Evolutionary conservation across 805 yeast species (phyloP).

Genomic region (Naumovozyma castellii): DNA sequence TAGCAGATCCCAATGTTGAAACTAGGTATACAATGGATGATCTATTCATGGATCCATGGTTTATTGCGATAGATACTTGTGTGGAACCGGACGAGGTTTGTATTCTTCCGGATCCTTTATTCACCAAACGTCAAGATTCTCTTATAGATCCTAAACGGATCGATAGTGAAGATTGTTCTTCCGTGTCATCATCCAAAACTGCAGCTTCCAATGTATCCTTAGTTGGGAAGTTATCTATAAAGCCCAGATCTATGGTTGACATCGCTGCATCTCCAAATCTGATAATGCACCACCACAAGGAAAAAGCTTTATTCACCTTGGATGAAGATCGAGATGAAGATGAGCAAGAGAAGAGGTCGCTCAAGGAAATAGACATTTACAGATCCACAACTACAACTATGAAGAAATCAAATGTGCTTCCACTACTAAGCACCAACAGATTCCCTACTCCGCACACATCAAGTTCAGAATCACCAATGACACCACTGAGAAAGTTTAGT

Average conservation of each 20-base stretch:
- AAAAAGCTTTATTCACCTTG: conserved; percentile 7
- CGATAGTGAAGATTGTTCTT: neutral
- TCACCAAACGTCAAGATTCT: neutral
- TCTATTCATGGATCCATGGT: conserved; percentile 58
- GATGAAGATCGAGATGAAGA: conserved; percentile 7
- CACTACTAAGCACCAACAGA: too few species aligned
- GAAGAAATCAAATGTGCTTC: neutral
- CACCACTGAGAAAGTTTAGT: neutral
- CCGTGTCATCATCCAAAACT: neutral
- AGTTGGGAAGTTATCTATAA: neutral
- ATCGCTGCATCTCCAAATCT: conserved; percentile 13
- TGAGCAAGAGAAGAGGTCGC: neutral
- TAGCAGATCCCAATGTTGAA: conserved; percentile 52
- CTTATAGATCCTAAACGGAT: too few species aligned
- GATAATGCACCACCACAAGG: neutral
- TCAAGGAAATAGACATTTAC: neutral
- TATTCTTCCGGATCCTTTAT: neutral
- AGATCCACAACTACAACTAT: neutral
- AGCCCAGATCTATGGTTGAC: conserved; percentile 21
- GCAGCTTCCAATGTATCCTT: neutral
- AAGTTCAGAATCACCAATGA: neutral
- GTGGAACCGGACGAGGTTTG: conserved; percentile 10
- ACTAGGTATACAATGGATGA: conserved; percentile 47
- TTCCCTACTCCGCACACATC: too few species aligned
- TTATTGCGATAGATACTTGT: conserved; percentile 50